Conservation (phyloP, 176 grass and related monocot genomes). For the Lolium perenne region DNA sequence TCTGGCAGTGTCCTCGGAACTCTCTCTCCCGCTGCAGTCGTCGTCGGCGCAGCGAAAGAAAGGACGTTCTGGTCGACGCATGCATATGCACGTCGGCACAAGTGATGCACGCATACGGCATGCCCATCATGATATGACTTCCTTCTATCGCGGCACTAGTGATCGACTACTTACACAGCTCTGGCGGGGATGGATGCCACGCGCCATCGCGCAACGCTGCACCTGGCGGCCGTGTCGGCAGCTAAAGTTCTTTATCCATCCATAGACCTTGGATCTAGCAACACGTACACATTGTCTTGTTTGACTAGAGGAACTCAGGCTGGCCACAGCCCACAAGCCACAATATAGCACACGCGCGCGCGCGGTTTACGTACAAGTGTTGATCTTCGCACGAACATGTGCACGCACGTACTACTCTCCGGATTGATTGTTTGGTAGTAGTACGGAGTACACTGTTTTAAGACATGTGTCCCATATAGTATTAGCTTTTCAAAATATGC, state of each 20-base stretch:
- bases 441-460: too few species aligned
- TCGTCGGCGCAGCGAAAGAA: too few species aligned
- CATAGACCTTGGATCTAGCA: too few species aligned
- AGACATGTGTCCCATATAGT: too few species aligned
- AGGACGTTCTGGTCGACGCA: not conserved
- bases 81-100: not conserved
- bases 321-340: not conserved
- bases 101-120: not conserved
- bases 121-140: not conserved
- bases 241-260: conserved; percentile 5
- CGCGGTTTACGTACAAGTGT: not conserved
- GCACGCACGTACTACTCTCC: not conserved
- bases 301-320: not conserved
- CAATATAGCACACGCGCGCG: not conserved
- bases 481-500: too few species aligned
- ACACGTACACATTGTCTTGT: not conserved
- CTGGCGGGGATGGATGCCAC: conserved; percentile 4
- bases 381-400: not conserved
- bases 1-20: not conserved
- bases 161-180: not conserved
- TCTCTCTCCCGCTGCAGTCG: not conserved
- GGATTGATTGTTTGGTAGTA: too few species aligned
- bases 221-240: not conserved
- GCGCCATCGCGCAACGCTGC: conserved; percentile 1
- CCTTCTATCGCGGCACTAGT: too few species aligned